phyloP scores from a whole-genome alignment of 192 early-diverging fungal species.

The Spizellomyces sp. region DNA sequence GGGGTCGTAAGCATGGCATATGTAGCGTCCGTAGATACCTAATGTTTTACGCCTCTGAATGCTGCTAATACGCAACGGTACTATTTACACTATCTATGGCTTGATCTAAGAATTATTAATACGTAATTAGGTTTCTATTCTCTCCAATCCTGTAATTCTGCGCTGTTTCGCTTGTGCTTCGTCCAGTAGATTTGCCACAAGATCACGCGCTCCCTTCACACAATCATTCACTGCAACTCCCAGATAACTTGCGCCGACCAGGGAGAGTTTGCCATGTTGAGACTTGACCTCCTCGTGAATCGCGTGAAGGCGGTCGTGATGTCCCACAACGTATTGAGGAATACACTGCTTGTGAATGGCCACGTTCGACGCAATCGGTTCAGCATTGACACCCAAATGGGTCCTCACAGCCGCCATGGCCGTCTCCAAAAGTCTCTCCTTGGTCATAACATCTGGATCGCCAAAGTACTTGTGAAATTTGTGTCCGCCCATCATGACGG shows the following conservation, averaged over 20 bases:
- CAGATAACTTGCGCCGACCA: constrained; percentile 78
- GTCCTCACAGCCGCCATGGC: constrained; percentile 62
- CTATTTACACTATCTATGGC: no score
- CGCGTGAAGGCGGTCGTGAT: constrained; percentile 62
- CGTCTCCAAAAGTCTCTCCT: not conserved
- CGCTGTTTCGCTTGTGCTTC: no score
- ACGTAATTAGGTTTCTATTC: no score
- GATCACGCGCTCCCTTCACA: constrained; percentile 17
- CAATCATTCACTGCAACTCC: constrained; percentile 85
- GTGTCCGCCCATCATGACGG: constrained; percentile 91
- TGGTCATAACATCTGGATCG: constrained; percentile 15
- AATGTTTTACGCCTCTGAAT: no score
- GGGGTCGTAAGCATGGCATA: no score
- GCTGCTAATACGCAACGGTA: no score
- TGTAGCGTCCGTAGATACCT: no score
- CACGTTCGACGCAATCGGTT: constrained; percentile 49
- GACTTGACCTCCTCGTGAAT: constrained; percentile 59
- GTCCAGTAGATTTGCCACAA: not conserved
- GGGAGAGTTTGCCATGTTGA: constrained; percentile 50
- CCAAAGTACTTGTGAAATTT: constrained; percentile 65
- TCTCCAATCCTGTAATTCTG: no score
- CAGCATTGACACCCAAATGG: constrained; percentile 61
- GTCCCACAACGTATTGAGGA: constrained; percentile 87
- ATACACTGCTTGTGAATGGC: constrained; percentile 77
- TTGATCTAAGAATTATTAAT: no score